Evolutionary conservation across 495 filamentous ascomycete species (phyloP).

Genomic region (Penicillium desertorum): DNA sequence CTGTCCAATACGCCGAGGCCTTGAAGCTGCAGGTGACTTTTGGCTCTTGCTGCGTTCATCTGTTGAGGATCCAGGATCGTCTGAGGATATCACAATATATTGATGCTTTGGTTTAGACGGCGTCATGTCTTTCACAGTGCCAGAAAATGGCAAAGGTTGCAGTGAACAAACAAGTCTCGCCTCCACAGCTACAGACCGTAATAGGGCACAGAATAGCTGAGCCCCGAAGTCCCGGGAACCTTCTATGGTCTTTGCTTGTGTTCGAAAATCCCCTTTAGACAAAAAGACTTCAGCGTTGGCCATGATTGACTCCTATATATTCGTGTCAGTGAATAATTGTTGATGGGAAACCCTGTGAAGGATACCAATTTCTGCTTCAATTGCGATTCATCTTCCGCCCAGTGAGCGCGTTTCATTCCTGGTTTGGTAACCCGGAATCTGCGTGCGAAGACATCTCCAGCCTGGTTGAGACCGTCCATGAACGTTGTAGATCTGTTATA

Average conservation of each 20-base stretch:
- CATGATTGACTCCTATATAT: conserved; percentile 37
- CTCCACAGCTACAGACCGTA: conserved; percentile 74
- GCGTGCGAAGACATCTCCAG: conserved; percentile 61
- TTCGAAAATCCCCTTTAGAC: conserved; percentile 67
- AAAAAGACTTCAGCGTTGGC: conserved; percentile 43
- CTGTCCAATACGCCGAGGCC: conserved; percentile 42
- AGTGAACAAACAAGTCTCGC: conserved; percentile 92
- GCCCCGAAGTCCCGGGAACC: conserved; percentile 89
- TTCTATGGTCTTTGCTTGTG: conserved; percentile 60
- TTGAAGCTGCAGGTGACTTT: conserved; percentile 22
- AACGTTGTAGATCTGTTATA: conserved; percentile 70
- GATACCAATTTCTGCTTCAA: conserved; percentile 55
- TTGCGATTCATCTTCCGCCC: conserved; percentile 63
- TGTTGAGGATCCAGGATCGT: conserved; percentile 35
- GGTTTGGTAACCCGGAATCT: conserved; percentile 68
- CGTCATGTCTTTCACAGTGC: conserved; percentile 52
- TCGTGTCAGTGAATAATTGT: conserved; percentile 8
- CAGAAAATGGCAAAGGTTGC: conserved; percentile 73
- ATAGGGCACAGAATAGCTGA: conserved; percentile 83
- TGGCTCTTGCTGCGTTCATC: conserved; percentile 22
- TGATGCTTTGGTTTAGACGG: conserved; percentile 40
- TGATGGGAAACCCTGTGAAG: neutral
- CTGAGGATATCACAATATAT: conserved; percentile 41
- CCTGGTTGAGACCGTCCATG: conserved; percentile 71
- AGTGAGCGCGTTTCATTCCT: conserved; percentile 67